These are phyloP conservation scores for Leucogyrophana mollusca DNA, from an alignment of 768 basidiomycete genomes.

Conservation along the genomic window DNA sequence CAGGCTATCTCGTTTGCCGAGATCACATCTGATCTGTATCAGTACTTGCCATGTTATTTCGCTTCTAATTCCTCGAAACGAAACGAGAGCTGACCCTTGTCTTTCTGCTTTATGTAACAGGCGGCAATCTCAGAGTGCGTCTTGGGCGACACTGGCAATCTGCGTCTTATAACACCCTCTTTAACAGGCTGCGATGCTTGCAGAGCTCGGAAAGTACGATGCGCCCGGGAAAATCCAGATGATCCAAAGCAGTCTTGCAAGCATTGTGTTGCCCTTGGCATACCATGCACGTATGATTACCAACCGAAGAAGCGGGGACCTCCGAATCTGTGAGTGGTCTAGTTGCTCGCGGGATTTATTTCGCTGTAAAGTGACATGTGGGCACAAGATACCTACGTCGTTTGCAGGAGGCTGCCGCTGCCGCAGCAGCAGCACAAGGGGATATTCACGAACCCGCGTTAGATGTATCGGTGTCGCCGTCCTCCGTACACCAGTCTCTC, in stretches of 20 bases:
- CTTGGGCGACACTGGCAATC: conserved; percentile 15
- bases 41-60: conserved; percentile 36
- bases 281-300: conserved; percentile 89
- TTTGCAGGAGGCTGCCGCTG: conserved; percentile 69
- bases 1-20: conserved; percentile 29
- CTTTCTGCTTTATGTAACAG: conserved; percentile 39
- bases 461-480: conserved; percentile 44
- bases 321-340: conserved; percentile 72
- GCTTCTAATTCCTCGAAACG: conserved; percentile 18
- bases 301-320: conserved; percentile 93
- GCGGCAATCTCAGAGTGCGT: conserved; percentile 84
- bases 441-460: conserved; percentile 33
- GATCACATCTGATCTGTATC: conserved; percentile 21
- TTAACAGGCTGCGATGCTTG: conserved; percentile 79
- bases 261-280: conserved; percentile 79
- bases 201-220: conserved; percentile 83
- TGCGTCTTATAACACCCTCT: conserved; percentile 19
- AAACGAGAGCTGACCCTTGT: conserved; percentile 36
- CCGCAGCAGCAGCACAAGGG: conserved; percentile 48
- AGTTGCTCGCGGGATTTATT: no score
- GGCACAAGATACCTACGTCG: conserved; percentile 69
- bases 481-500: conserved; percentile 34
- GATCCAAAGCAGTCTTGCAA: conserved; percentile 81
- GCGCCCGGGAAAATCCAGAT: conserved; percentile 76
- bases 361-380: no score